Percentiles rank a stretch among this genome's conserved stretches.
Conservation (phyloP, 305 asterid genomes). For the Solanum hybrid region DNA sequence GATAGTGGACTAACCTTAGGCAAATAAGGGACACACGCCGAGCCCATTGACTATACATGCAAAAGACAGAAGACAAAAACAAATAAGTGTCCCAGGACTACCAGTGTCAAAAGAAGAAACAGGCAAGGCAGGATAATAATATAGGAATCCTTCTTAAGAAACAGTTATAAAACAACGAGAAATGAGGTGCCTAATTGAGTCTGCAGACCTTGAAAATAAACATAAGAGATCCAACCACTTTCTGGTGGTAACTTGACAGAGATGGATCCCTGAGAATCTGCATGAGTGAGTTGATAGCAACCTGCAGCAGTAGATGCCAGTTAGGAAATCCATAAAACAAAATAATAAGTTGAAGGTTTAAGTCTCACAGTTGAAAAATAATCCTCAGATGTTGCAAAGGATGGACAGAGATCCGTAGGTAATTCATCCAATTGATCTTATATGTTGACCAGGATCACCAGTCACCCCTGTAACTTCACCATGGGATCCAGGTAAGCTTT, state of each 20-base stretch:
- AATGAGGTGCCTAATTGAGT: neutral
- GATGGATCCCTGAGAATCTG: slow-evolving; percentile 94
- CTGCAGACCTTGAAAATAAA: slow-evolving; percentile 88
- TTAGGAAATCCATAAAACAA: neutral
- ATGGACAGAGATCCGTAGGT: slow-evolving; percentile 96
- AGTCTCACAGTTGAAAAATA: slow-evolving; percentile 80
- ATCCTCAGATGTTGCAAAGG: slow-evolving; percentile 94
- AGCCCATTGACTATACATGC: too few species aligned
- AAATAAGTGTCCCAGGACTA: too few species aligned
- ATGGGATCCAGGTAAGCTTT: too few species aligned
- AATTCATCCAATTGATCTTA: slow-evolving; percentile 73
- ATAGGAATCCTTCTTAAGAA: neutral
- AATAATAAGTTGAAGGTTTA: slow-evolving; percentile 12
- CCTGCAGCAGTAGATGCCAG: slow-evolving; percentile 32
- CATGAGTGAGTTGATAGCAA: slow-evolving; percentile 95
- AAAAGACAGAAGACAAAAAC: too few species aligned
- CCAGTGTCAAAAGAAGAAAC: neutral
- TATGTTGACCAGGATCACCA: slow-evolving; percentile 76
- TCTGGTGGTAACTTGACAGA: slow-evolving; percentile 90
- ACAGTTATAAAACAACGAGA: neutral
- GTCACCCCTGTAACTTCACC: too few species aligned
- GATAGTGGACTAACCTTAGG: too few species aligned
- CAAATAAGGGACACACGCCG: too few species aligned
- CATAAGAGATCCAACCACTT: slow-evolving; percentile 91
- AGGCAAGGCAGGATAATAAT: slow-evolving; percentile 1